Evolutionary conservation across 768 basidiomycete genomes (phyloP), one percentile per base, ranked within the genome.

Genomic region (Boletus edulis): DNA sequence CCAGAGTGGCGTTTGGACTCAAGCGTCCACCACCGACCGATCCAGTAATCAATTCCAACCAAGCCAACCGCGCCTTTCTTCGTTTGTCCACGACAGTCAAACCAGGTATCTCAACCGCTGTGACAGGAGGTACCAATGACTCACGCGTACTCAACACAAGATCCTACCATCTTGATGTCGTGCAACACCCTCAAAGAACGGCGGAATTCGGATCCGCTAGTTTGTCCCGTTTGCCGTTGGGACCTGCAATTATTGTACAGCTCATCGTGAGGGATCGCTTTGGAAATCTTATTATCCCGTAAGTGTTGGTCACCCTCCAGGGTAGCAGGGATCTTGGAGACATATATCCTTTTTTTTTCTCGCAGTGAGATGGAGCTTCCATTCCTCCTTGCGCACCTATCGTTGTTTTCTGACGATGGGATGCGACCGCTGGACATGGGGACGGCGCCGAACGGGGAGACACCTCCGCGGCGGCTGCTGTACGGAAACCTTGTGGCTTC

Each of bases 401-500:
- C 90, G 4, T 71, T 96, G 32, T 85, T 81, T 66, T 82, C 83
- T 29, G 85, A 77, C 22, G 87, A 91, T 57, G 92, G 90, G 15
- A 62, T 72, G 46, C 78, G 77, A 24, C 68, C 82, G 18, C 67
- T 91, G 67, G 86, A 91, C 61, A 79, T 83, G 73, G 82, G 81
- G n/a, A 78, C 82, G 22, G 77, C 79, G 7, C 79, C 81, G 18
- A 66, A 57, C 31, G 65, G 65, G 59, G 74, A 77, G 54, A 71
- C 75, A 54, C 67, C 77, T 48, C 69, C 82, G 27, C 80, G 81
- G 48, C 80, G 85, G 38, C 74, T 90, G 58, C 76, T 96, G 29
- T 92, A 94, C 67, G 94, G 94, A 45, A 91, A 87, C 58, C 76
- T 95, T 29, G 91, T 95, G 27, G 85, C 93, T 15, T 86, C 89